phyloP scores from a whole-genome alignment of 1,139 yeast genomes.

The Lodderomyces elongisporus region DNA sequence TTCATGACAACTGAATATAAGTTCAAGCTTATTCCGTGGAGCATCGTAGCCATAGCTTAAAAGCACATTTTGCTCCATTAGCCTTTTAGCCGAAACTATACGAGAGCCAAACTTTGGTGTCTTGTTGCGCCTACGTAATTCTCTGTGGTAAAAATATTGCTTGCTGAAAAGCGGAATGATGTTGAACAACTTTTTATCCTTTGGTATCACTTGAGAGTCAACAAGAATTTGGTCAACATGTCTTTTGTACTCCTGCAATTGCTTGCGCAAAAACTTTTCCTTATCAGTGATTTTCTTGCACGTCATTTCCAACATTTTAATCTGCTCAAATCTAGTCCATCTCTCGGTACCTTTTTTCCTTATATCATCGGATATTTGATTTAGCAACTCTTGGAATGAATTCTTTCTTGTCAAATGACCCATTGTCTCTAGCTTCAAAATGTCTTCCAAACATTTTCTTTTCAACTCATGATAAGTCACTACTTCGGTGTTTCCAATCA shows the following conservation, averaged over 20 bases:
- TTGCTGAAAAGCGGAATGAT: slow-evolving; percentile 64
- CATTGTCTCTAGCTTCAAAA: slow-evolving; percentile 68
- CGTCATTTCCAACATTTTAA: slow-evolving; percentile 57
- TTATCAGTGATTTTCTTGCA: slow-evolving; percentile 57
- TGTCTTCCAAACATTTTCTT: slow-evolving; percentile 66
- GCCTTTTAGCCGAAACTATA: slow-evolving; percentile 71
- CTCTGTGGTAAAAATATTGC: slow-evolving; percentile 75
- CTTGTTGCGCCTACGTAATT: slow-evolving; percentile 61
- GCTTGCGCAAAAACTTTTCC: slow-evolving; percentile 54
- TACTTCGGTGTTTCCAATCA: slow-evolving; percentile 50
- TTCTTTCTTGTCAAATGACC: slow-evolving; percentile 64
- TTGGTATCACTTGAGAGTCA: slow-evolving; percentile 53
- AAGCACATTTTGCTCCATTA: slow-evolving; percentile 69
- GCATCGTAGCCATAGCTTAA: slow-evolving; percentile 40
- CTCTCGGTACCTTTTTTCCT: slow-evolving; percentile 73
- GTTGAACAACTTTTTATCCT: slow-evolving; percentile 49
- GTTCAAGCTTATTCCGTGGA: slow-evolving; percentile 55
- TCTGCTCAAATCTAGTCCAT: slow-evolving; percentile 55
- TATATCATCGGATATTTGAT: slow-evolving; percentile 82
- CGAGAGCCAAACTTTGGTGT: slow-evolving; percentile 79
- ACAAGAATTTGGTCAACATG: slow-evolving; percentile 66
- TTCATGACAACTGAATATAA: slow-evolving; percentile 72
- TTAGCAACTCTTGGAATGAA: slow-evolving; percentile 73
- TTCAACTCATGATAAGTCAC: slow-evolving; percentile 73
- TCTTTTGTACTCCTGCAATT: slow-evolving; percentile 60